Conservation (phyloP, 306 rosid species). For the Comarum palustre region DNA sequence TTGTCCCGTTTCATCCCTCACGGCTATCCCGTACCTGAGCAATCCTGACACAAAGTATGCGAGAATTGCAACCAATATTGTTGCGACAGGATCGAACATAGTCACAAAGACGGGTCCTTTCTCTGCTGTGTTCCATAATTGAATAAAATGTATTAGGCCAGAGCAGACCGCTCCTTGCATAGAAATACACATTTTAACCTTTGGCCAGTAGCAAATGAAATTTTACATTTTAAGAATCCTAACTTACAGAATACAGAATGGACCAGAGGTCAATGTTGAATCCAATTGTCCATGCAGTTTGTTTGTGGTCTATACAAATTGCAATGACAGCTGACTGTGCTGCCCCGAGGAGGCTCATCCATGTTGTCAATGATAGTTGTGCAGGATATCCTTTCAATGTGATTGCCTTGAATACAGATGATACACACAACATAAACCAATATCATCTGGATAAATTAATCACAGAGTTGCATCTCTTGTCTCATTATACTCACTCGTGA, state of each 20-base stretch:
- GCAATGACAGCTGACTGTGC: constrained; percentile 69
- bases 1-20: too few relatives aligned
- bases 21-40: too few relatives aligned
- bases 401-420: constrained; percentile 42
- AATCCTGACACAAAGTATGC: constrained; percentile 48
- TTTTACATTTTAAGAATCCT: too few relatives aligned
- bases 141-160: constrained; percentile 51
- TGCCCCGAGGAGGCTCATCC: constrained; percentile 75
- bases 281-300: constrained; percentile 66
- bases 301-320: constrained; percentile 39
- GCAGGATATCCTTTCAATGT: constrained; percentile 83
- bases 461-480: background rate
- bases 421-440: background rate
- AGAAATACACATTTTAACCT: too few relatives aligned
- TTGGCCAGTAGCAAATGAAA: too few relatives aligned
- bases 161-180: constrained; percentile 61
- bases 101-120: constrained; percentile 89
- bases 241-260: constrained; percentile 63
- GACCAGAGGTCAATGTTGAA: constrained; percentile 68
- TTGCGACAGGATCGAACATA: constrained; percentile 58
- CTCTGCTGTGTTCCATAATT: constrained; percentile 68
- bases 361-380: constrained; percentile 62
- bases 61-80: constrained; percentile 59
- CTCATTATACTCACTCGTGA: background rate
- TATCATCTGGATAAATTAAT: background rate